Conservation (phyloP, 2,329 filamentous ascomycete genomes). For the Exophiala alcalophila region DNA sequence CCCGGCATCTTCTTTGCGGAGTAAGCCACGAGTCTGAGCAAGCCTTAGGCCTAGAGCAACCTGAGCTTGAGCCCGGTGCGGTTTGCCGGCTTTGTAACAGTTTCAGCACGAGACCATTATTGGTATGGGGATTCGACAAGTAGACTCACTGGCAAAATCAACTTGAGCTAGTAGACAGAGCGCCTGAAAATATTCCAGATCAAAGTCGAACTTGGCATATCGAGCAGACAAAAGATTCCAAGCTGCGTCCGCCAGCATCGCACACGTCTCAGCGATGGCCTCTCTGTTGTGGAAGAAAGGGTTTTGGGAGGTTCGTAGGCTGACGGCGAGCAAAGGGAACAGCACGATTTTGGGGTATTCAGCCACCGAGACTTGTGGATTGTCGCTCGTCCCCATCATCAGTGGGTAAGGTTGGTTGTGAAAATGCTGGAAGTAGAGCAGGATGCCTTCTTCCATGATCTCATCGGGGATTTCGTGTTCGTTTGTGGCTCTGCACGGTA, state of each 20-base stretch:
- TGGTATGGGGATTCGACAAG: background rate
- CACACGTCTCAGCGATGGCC: no score
- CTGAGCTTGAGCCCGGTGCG: slow-evolving; percentile 5
- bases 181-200: slow-evolving; percentile 6
- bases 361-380: background rate
- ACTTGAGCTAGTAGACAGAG: slow-evolving; percentile 6
- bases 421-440: slow-evolving; percentile 7
- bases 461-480: no score
- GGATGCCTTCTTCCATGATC: no score
- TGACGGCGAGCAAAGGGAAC: no score
- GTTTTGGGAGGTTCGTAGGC: no score
- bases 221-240: no score
- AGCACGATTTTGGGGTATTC: no score
- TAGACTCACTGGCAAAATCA: slow-evolving; percentile 7
- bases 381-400: background rate
- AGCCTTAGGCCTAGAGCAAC: slow-evolving; percentile 7
- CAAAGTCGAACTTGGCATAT: slow-evolving; percentile 2
- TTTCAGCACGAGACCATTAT: slow-evolving; percentile 1
- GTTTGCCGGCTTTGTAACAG: slow-evolving; percentile 1
- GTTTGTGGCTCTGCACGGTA: no score
- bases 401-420: slow-evolving; percentile 7
- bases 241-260: no score
- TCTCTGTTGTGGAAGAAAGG: no score
- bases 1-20: background rate
- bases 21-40: slow-evolving; percentile 3